Evolutionary conservation across 108 stramenopile species (phyloP).

Genomic region (Fragilaria radians): DNA sequence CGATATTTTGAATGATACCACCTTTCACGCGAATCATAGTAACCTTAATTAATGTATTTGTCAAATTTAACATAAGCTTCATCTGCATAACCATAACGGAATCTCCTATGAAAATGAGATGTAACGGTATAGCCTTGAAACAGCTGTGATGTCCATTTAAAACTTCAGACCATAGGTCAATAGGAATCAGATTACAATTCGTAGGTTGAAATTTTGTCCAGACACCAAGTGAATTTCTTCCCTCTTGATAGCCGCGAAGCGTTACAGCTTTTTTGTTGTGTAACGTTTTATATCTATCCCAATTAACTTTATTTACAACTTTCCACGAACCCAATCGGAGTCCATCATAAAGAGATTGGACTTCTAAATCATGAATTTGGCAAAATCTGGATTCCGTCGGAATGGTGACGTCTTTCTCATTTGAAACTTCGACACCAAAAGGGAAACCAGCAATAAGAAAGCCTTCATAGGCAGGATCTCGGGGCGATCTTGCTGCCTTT

Average conservation of each 20-base stretch:
- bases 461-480: constrained; percentile 66
- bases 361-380: constrained; percentile 17
- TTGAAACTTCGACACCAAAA: constrained; percentile 15
- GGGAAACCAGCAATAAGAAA: constrained; percentile 66
- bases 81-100: constrained; percentile 58
- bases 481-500: background rate
- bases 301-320: constrained; percentile 25
- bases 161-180: background rate
- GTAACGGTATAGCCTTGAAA: constrained; percentile 6
- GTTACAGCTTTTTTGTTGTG: constrained; percentile 36
- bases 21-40: constrained; percentile 27
- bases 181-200: constrained; percentile 29
- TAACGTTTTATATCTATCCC: constrained; percentile 6
- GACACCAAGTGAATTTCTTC: constrained; percentile 54
- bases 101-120: constrained; percentile 74
- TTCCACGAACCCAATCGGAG: constrained; percentile 21
- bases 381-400: constrained; percentile 4
- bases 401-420: background rate
- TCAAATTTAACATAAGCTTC: constrained; percentile 5
- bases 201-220: constrained; percentile 33
- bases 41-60: background rate
- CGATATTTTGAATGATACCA: constrained; percentile 22
- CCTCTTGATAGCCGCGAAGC: constrained; percentile 40
- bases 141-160: background rate
- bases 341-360: constrained; percentile 17